Base-by-base conservation (phyloP, 192 early-diverging fungal species). In the Backusella tarrabulga region DNA sequence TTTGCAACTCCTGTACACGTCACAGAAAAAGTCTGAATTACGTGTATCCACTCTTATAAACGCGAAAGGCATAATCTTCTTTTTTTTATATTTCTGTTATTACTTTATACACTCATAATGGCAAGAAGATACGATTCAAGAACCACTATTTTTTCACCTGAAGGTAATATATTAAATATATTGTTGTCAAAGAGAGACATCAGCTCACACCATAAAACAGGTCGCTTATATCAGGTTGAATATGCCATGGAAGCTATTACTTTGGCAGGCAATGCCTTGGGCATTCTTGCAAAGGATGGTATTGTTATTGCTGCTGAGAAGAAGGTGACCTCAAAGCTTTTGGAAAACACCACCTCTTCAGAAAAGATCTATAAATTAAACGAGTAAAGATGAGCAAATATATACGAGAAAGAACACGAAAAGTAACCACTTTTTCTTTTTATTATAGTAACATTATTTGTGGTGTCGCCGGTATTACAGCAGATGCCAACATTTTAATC, bases 221-320 rank as follows among this genome's bases (percentile, higher is more conserved):
- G 97, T 44, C 91, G 96, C n/a, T 86, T 99, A 66, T 97, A 98
- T 86, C 98, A 99, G 87, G 98, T 99, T 74, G 98, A 99, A 87
- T 98, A 99, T 85, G 98, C 98, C 29, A 99, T 99, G 97, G 97
- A 99, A 84, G 97, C 98, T 42, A 99, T 99, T 83, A 96, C 95
- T 6, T 96, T 96, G 76, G 98, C 97, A 34, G 96, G 97, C 60
- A 98, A 94, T 72, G 93, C 94, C 17, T 90, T 99, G 34, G 98
- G 98, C 54, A 92, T 99, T 75, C 89, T 96, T 71, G 87, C 93
- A 63, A 91, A 89, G 54, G 97, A 99, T 73, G 98, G 98, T 60
- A 89, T 99, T 60, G 95, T 99, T 3, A 89, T 99, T 80, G 97
- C 96, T 26, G 98, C 98, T 32, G 97, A 98, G 85, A 97, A 97